Conservation (phyloP, 108 stramenopile genomes). For the Cyclotella sp. region DNA sequence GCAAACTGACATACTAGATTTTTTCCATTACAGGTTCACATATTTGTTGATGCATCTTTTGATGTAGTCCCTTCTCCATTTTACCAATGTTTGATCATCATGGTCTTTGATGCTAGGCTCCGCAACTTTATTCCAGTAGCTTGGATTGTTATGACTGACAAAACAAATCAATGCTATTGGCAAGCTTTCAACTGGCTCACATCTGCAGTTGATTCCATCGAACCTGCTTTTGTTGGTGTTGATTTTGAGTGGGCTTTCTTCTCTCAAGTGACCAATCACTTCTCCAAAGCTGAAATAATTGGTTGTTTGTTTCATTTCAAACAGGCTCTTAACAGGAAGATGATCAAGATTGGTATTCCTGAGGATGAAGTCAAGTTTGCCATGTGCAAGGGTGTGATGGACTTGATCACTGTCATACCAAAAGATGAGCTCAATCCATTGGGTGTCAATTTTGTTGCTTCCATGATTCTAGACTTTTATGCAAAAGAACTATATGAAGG, state of each 20-base stretch:
- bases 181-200: too few species aligned
- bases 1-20: too few species aligned
- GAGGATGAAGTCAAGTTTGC: slow-evolving; percentile 3
- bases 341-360: too few species aligned
- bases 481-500: not conserved
- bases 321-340: slow-evolving; percentile 15
- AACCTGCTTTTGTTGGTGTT: not conserved
- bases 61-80: slow-evolving; percentile 15
- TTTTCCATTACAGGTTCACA: not conserved
- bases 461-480: slow-evolving; percentile 2
- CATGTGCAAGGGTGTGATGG: not conserved
- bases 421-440: not conserved
- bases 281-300: too few species aligned
- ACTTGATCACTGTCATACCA: slow-evolving; percentile 15
- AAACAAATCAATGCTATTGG: too few species aligned
- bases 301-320: too few species aligned
- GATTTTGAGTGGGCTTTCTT: too few species aligned
- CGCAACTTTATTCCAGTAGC: too few species aligned
- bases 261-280: too few species aligned
- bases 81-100: slow-evolving; percentile 20
- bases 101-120: too few species aligned
- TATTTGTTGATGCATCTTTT: too few species aligned
- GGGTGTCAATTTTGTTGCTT: not conserved
- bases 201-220: not conserved
- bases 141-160: slow-evolving; percentile 18